Evolutionary conservation across 192 early-diverging fungal species (phyloP).

Genomic region (Dispira simplex): DNA sequence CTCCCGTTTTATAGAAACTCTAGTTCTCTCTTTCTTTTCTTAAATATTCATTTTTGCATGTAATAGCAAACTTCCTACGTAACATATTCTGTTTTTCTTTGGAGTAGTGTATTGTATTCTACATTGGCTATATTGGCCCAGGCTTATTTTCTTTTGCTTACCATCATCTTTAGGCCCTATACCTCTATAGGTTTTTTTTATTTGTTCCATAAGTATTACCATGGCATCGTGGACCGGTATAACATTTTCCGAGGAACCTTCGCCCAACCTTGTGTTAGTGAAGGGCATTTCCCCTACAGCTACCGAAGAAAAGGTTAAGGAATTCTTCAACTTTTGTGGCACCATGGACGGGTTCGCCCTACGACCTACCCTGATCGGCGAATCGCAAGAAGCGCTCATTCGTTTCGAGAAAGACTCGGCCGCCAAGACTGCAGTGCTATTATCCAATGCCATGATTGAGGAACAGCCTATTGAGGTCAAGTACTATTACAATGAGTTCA

Average conservation of each 20-base stretch:
- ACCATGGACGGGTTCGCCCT: slow-evolving; percentile 46
- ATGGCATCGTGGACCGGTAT: slow-evolving; percentile 4
- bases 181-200: too few species aligned
- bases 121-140: too few species aligned
- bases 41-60: too few species aligned
- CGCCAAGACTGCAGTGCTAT: slow-evolving; percentile 9
- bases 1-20: too few species aligned
- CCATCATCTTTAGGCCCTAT: too few species aligned
- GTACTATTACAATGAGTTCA: slow-evolving; percentile 7
- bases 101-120: too few species aligned
- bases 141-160: too few species aligned
- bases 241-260: slow-evolving; percentile 28
- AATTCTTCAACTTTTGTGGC: slow-evolving; percentile 52
- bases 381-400: slow-evolving; percentile 11
- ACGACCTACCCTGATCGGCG: neutral
- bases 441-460: slow-evolving; percentile 13
- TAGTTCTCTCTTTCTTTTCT: too few species aligned
- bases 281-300: slow-evolving; percentile 32
- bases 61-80: too few species aligned
- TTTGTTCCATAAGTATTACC: neutral
- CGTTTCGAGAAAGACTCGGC: slow-evolving; percentile 12
- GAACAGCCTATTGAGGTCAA: slow-evolving; percentile 12
- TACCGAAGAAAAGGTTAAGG: slow-evolving; percentile 38
- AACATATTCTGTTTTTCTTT: too few species aligned
- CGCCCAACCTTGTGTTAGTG: slow-evolving; percentile 34